Evolutionary conservation across 345 rosid genomes (phyloP).

Genomic region (Theobroma cacao): DNA sequence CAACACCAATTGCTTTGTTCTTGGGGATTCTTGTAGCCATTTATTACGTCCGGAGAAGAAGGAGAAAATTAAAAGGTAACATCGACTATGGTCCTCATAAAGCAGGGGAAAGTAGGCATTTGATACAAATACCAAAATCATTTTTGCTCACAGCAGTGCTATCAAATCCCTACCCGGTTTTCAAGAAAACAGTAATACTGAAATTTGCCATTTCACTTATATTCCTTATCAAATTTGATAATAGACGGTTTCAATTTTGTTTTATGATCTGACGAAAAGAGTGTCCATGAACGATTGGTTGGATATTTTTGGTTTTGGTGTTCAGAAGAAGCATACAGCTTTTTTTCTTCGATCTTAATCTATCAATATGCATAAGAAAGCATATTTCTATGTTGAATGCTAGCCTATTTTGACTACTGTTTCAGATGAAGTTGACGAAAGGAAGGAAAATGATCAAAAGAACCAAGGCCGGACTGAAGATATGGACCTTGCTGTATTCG

Average conservation of each 20-base stretch:
- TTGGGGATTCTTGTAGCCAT: background rate
- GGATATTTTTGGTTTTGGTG: too few relatives aligned
- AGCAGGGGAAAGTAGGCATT: background rate
- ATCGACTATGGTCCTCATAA: too few relatives aligned
- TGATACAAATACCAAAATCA: background rate
- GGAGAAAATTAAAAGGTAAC: background rate
- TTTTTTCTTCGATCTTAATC: background rate
- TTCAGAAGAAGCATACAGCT: too few relatives aligned
- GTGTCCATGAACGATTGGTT: too few relatives aligned
- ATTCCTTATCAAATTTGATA: too few relatives aligned
- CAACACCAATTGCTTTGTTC: background rate
- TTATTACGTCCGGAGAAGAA: background rate
- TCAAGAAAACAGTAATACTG: too few relatives aligned
- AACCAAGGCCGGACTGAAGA: background rate
- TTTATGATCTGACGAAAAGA: too few relatives aligned
- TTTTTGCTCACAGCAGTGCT: background rate
- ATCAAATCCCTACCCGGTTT: too few relatives aligned
- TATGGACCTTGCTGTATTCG: constrained; percentile 14
- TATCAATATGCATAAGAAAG: background rate
- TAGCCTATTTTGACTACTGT: background rate
- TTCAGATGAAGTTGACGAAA: background rate
- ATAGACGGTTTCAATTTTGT: too few relatives aligned
- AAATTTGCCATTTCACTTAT: too few relatives aligned
- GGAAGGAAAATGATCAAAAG: background rate
- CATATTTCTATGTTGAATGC: background rate